These are phyloP conservation scores for Trichoderma sp. DNA, from an alignment of 2,329 filamentous ascomycete species.

Conservation along the genomic window DNA sequence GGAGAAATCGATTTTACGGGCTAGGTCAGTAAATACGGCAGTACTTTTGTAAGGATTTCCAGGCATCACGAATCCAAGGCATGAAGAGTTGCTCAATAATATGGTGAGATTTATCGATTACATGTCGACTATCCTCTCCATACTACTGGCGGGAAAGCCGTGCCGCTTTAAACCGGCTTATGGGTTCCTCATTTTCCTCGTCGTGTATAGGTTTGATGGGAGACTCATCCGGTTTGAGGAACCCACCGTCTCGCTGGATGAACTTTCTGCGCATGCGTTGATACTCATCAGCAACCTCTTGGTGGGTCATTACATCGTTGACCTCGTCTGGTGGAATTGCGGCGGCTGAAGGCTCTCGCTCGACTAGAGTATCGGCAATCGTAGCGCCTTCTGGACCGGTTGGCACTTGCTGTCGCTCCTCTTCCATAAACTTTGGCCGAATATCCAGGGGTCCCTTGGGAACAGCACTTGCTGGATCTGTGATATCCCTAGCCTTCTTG, in stretches of 20 bases:
- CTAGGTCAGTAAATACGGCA: constrained; percentile 6
- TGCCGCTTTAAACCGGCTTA: constrained; percentile 77
- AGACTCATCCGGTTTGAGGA: constrained; percentile 71
- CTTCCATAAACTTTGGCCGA: constrained; percentile 46
- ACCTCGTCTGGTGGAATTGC: constrained; percentile 63
- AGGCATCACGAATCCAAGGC: constrained; percentile 29
- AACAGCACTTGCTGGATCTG: constrained; percentile 30
- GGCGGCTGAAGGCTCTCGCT: constrained; percentile 49
- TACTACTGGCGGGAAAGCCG: constrained; percentile 59
- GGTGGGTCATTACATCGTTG: constrained; percentile 69
- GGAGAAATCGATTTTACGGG: not conserved
- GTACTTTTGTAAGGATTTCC: not conserved
- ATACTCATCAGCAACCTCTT: constrained; percentile 82
- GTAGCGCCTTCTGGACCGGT: constrained; percentile 57
- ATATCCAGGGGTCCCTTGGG: constrained; percentile 52
- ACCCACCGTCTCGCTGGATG: constrained; percentile 82
- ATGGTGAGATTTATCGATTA: constrained; percentile 38
- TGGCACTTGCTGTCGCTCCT: constrained; percentile 46
- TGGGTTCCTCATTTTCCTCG: constrained; percentile 63
- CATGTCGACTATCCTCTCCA: constrained; percentile 34
- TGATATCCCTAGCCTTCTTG: constrained; percentile 47
- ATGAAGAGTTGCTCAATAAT: constrained; percentile 31
- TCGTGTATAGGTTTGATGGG: constrained; percentile 70
- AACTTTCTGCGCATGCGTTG: constrained; percentile 80
- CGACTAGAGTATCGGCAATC: constrained; percentile 63